Evolutionary conservation across 768 basidiomycete genomes (phyloP).

Genomic region (Serpula lacrymans): DNA sequence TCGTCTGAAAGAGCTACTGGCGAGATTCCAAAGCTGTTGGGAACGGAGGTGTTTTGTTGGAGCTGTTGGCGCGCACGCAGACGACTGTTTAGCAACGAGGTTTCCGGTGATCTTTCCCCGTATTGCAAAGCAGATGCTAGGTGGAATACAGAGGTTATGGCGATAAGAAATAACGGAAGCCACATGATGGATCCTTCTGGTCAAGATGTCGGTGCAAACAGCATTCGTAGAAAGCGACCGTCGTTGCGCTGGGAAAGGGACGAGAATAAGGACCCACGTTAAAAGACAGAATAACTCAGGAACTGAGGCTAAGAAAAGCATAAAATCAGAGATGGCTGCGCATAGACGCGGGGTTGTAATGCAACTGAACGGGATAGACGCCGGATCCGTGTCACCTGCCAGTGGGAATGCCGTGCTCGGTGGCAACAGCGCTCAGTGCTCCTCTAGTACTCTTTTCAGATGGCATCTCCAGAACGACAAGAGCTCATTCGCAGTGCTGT

Average conservation of each 20-base stretch:
- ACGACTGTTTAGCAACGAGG: neutral
- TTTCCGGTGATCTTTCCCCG: neutral
- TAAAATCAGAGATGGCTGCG: neutral
- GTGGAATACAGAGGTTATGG: conserved; percentile 10
- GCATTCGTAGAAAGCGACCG: conserved; percentile 13
- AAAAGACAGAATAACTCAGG: neutral
- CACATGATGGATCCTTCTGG: conserved; percentile 16
- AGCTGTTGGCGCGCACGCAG: neutral
- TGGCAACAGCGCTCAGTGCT: no score
- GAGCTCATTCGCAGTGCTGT: conserved; percentile 82
- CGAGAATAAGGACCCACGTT: neutral
- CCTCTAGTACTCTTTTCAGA: conserved; percentile 17
- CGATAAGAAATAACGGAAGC: conserved; percentile 10
- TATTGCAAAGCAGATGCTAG: conserved; percentile 5
- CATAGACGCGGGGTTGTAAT: neutral
- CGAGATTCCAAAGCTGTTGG: conserved; percentile 39
- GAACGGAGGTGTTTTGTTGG: conserved; percentile 11
- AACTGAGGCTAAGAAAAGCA: conserved; percentile 1
- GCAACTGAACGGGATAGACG: neutral
- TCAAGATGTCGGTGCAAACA: conserved; percentile 8
- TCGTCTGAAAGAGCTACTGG: conserved; percentile 45
- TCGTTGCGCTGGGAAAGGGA: neutral
- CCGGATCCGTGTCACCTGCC: neutral
- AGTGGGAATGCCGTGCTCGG: no score
- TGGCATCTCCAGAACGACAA: conserved; percentile 56